Evolutionary conservation across 139 green algal species (phyloP).

Genomic region (Trebouxia sp.): DNA sequence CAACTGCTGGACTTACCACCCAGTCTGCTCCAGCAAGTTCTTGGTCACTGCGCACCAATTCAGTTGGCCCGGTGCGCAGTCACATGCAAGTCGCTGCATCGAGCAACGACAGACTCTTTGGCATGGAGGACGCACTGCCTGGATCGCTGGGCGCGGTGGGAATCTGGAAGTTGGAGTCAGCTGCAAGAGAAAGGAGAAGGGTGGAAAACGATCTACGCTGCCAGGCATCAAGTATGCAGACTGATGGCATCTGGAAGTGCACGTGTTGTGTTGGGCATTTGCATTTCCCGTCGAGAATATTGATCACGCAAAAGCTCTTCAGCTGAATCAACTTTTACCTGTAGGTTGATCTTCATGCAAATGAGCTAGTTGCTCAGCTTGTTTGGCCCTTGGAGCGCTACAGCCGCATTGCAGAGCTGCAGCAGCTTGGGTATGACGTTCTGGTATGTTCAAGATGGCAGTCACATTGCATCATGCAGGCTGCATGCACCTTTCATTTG

Average conservation of each 20-base stretch:
- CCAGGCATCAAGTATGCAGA: neutral
- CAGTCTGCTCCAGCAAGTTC: neutral
- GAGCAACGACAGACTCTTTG: neutral
- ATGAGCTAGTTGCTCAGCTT: neutral
- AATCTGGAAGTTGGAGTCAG: neutral
- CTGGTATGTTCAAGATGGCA: too few species aligned
- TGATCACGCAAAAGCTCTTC: neutral
- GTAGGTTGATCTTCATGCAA: neutral
- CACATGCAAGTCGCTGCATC: neutral
- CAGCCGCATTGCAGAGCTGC: neutral
- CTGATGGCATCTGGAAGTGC: too few species aligned
- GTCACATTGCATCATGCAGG: too few species aligned
- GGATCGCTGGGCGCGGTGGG: neutral
- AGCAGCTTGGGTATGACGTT: neutral
- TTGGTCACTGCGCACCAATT: constrained; percentile 1
- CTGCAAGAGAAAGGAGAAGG: neutral
- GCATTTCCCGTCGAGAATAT: too few species aligned
- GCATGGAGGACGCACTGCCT: neutral
- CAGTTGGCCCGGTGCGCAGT: neutral
- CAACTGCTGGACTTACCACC: neutral
- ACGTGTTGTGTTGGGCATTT: too few species aligned
- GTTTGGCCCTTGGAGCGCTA: neutral
- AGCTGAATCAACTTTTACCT: neutral
- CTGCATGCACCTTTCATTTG: too few species aligned
- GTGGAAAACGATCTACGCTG: constrained; percentile 11